Conservation (phyloP, 192 early-diverging fungal genomes). For the Mortierella alpina region DNA sequence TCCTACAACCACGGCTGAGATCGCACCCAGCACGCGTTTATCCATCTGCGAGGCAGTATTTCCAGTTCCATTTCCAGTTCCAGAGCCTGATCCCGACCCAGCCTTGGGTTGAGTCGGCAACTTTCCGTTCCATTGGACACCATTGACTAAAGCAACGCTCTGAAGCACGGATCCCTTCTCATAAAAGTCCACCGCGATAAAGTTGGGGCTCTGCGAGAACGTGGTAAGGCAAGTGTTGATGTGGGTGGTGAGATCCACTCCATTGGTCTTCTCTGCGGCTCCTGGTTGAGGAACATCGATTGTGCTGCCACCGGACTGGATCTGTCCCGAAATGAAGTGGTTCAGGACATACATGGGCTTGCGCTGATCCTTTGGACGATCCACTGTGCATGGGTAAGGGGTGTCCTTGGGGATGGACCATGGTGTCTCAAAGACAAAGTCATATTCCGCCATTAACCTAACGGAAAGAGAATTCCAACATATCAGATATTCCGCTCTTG, state of each 20-base stretch:
- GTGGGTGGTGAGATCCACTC: constrained; percentile 64
- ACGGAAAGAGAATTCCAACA: background rate
- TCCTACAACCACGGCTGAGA: background rate
- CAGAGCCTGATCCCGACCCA: background rate
- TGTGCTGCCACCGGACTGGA: constrained; percentile 31
- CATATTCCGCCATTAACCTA: constrained; percentile 71
- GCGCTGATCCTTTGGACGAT: constrained; percentile 60
- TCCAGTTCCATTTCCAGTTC: constrained; percentile 4
- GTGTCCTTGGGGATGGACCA: constrained; percentile 60
- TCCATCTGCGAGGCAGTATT: background rate
- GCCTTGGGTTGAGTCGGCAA: background rate
- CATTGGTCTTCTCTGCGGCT: constrained; percentile 67
- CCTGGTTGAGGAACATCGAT: constrained; percentile 67
- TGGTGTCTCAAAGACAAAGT: constrained; percentile 79
- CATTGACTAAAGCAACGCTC: constrained; percentile 28
- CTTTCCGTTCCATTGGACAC: constrained; percentile 30
- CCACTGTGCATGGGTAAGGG: constrained; percentile 67
- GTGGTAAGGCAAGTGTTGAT: constrained; percentile 61
- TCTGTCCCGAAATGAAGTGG: constrained; percentile 74
- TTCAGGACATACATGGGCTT: constrained; percentile 76
- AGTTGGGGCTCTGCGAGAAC: constrained; percentile 70
- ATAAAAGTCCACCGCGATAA: constrained; percentile 81
- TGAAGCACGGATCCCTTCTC: constrained; percentile 59
- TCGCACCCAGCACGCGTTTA: background rate
- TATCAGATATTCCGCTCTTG: background rate